Percentiles rank a stretch among this genome's conserved stretches.
phyloP scores from a whole-genome alignment of 2,329 filamentous ascomycete genomes.

The Tolypocladium nubicola region DNA sequence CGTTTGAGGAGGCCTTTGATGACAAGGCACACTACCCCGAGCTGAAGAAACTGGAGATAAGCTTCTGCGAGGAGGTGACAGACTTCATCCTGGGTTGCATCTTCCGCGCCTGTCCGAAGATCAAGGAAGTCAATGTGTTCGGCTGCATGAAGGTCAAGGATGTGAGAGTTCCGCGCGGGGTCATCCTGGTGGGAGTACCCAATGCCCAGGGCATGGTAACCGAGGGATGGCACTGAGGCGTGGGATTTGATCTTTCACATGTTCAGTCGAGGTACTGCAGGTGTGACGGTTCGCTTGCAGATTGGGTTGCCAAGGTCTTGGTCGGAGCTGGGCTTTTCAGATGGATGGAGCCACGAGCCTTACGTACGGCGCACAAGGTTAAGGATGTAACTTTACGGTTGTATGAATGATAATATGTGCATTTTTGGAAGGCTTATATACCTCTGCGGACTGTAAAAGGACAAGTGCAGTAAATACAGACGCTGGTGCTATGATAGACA shows the following conservation, averaged over 20 bases:
- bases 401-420: not conserved
- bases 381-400: not conserved
- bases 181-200: conserved; percentile 46
- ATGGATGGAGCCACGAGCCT: not conserved
- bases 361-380: not conserved
- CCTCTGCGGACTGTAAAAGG: not conserved
- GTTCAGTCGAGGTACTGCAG: not conserved
- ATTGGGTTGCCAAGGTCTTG: not conserved
- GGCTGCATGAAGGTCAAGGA: conserved; percentile 53
- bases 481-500: not conserved
- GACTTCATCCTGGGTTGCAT: conserved; percentile 54
- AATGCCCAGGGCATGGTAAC: conserved; percentile 51
- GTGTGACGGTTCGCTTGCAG: not conserved
- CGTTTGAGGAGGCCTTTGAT: conserved; percentile 66
- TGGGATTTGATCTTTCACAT: not conserved
- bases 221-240: conserved; percentile 27
- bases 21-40: conserved; percentile 51
- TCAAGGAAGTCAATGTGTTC: conserved; percentile 51
- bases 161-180: conserved; percentile 41
- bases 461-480: not conserved
- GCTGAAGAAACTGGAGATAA: conserved; percentile 63
- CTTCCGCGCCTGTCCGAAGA: conserved; percentile 51
- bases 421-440: not conserved
- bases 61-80: conserved; percentile 61
- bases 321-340: not conserved